Percentiles rank a stretch among this genome's conserved stretches.
These are phyloP conservation scores for Erysimum pusillum DNA, from an alignment of 441 rosid species.

Conservation along the genomic window DNA sequence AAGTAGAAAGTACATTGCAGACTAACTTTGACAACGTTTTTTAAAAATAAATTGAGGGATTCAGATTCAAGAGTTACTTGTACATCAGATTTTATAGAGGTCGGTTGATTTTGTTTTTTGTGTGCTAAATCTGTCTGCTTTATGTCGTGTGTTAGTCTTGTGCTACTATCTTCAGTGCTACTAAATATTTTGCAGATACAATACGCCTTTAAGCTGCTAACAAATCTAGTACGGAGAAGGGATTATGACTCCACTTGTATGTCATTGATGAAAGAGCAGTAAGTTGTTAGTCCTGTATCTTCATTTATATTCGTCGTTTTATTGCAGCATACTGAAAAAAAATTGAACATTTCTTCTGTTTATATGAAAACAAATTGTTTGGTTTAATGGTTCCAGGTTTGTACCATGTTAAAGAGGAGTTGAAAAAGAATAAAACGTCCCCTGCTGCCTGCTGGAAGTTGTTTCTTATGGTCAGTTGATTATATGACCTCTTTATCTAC, in stretches of 20 bases:
- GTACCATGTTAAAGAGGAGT: constrained; percentile 67
- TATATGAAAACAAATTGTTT: constrained; percentile 7
- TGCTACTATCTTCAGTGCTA: constrained; percentile 13
- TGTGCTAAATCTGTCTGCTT: constrained; percentile 21
- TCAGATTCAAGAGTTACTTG: constrained; percentile 53
- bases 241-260: constrained; percentile 67
- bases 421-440: constrained; percentile 60
- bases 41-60: constrained; percentile 44
- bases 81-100: constrained; percentile 67
- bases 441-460: constrained; percentile 56
- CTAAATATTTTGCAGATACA: constrained; percentile 60
- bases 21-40: not conserved
- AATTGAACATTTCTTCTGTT: constrained; percentile 20
- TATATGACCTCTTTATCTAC: not conserved
- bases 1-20: not conserved
- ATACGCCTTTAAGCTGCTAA: constrained; percentile 83
- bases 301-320: not conserved
- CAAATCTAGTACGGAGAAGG: constrained; percentile 75
- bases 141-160: constrained; percentile 8
- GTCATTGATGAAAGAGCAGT: constrained; percentile 79
- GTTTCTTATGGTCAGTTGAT: constrained; percentile 65
- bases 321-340: constrained; percentile 1
- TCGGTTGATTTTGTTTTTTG: constrained; percentile 38
- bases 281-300: constrained; percentile 49
- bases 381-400: constrained; percentile 20